These are phyloP conservation scores for Leishmania lainsoni DNA, from an alignment of 208 protist species.

Conservation along the genomic window DNA sequence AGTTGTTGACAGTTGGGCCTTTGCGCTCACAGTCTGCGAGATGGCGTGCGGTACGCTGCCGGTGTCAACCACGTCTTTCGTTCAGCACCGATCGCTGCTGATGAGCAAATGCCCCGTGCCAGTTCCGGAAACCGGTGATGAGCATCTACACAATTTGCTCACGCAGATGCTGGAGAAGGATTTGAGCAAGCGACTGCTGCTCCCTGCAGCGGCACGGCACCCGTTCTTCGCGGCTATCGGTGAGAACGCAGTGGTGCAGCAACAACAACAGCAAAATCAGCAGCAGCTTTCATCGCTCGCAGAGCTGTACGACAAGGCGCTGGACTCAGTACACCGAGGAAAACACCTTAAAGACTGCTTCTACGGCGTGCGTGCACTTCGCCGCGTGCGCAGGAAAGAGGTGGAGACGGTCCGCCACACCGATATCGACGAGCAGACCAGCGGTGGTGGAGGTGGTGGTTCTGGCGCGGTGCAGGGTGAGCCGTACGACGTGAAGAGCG, in stretches of 20 bases:
- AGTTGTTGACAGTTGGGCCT: conserved; percentile 90
- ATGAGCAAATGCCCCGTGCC: conserved; percentile 22
- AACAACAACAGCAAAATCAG: not conserved
- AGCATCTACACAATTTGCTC: conserved; percentile 58
- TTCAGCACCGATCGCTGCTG: conserved; percentile 22
- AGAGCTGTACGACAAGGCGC: conserved; percentile 48
- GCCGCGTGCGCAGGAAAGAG: conserved; percentile 49
- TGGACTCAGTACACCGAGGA: conserved; percentile 52
- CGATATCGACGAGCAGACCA: not conserved
- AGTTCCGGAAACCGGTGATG: conserved; percentile 30
- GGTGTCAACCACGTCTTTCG: conserved; percentile 24
- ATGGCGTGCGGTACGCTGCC: conserved; percentile 74
- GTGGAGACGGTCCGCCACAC: conserved; percentile 29
- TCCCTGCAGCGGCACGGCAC: conserved; percentile 51
- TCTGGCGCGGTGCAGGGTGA: not conserved
- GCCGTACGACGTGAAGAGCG: not conserved
- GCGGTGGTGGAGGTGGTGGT: not conserved
- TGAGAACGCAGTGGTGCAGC: not conserved
- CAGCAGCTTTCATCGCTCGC: conserved; percentile 12
- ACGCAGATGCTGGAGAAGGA: conserved; percentile 75
- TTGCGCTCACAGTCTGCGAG: conserved; percentile 90
- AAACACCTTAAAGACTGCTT: conserved; percentile 64
- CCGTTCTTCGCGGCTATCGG: conserved; percentile 50
- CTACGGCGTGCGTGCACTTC: conserved; percentile 59
- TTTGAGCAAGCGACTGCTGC: conserved; percentile 54